phyloP scores from a whole-genome alignment of 1,139 yeast genomes.

The Oligophagozyma castellii region DNA sequence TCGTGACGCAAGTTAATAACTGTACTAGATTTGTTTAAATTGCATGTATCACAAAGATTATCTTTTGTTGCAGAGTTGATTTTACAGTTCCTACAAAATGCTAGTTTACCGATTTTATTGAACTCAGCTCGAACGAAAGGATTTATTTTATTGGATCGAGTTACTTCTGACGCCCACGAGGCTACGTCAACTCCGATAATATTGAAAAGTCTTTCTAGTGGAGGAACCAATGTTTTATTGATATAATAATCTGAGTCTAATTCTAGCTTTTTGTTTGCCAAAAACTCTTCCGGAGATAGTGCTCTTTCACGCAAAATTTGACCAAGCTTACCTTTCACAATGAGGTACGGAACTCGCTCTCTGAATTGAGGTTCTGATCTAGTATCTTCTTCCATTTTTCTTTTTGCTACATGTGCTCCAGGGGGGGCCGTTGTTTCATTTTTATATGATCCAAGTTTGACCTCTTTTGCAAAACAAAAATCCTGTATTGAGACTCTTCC shows the following conservation, averaged over 20 bases:
- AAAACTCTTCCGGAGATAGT: conserved; percentile 60
- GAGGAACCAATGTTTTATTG: conserved; percentile 72
- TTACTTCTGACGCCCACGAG: conserved; percentile 69
- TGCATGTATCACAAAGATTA: conserved; percentile 27
- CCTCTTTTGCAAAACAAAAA: conserved; percentile 87
- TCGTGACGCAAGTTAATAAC: conserved; percentile 13
- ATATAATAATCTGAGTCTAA: conserved; percentile 81
- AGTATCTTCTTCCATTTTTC: conserved; percentile 47
- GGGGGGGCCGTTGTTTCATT: conserved; percentile 67
- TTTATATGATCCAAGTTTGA: conserved; percentile 70
- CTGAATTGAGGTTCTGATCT: conserved; percentile 75
- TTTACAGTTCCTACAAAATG: conserved; percentile 7
- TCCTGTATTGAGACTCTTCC: conserved; percentile 61
- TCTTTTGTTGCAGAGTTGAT: not conserved
- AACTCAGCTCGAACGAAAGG: conserved; percentile 4
- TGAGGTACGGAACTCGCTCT: conserved; percentile 82
- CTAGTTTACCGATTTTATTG: conserved; percentile 8
- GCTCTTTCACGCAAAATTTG: conserved; percentile 66
- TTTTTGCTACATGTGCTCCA: conserved; percentile 71
- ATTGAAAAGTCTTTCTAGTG: conserved; percentile 71
- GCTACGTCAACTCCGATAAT: conserved; percentile 69
- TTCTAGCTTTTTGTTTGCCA: conserved; percentile 33
- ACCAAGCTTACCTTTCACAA: conserved; percentile 52
- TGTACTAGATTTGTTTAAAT: conserved; percentile 16
- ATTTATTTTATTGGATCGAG: conserved; percentile 26